These are phyloP conservation scores for Linnemannia hyalina DNA, from an alignment of 192 early-diverging fungal genomes.

Conservation along the genomic window DNA sequence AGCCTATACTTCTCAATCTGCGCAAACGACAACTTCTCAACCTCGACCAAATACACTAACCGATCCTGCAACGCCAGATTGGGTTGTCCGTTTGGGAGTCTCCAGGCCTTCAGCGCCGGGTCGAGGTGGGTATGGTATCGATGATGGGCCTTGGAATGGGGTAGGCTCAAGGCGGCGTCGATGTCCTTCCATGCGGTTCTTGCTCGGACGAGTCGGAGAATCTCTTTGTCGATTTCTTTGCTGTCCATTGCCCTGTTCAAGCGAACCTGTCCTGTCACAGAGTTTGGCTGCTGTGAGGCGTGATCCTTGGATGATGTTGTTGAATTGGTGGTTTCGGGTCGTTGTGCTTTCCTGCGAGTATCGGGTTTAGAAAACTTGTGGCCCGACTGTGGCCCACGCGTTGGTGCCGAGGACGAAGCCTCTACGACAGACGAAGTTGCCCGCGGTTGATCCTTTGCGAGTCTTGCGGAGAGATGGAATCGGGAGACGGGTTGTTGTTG, in stretches of 20 bases:
- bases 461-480: background rate
- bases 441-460: background rate
- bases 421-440: background rate
- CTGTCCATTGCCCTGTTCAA: background rate
- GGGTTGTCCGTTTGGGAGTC: slow-evolving; percentile 20
- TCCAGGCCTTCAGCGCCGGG: slow-evolving; percentile 32
- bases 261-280: background rate
- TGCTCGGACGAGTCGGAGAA: slow-evolving; percentile 12
- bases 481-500: background rate
- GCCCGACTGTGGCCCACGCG: background rate
- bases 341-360: background rate
- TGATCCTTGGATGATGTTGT: background rate
- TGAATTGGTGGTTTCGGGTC: background rate
- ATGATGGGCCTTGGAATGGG: slow-evolving; percentile 23
- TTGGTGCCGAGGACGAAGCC: background rate
- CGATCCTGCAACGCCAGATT: slow-evolving; percentile 19
- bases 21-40: slow-evolving; percentile 15
- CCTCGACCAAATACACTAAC: slow-evolving; percentile 30
- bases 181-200: slow-evolving; percentile 26
- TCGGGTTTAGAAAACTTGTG: background rate
- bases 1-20: slow-evolving; percentile 18
- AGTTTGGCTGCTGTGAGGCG: background rate
- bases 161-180: slow-evolving; percentile 14
- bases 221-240: slow-evolving; percentile 3
- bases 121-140: slow-evolving; percentile 37